Percentiles rank a stretch among this genome's conserved stretches.
Conservation (phyloP, 73 alveolate species). For the Strombidium stylifer region DNA sequence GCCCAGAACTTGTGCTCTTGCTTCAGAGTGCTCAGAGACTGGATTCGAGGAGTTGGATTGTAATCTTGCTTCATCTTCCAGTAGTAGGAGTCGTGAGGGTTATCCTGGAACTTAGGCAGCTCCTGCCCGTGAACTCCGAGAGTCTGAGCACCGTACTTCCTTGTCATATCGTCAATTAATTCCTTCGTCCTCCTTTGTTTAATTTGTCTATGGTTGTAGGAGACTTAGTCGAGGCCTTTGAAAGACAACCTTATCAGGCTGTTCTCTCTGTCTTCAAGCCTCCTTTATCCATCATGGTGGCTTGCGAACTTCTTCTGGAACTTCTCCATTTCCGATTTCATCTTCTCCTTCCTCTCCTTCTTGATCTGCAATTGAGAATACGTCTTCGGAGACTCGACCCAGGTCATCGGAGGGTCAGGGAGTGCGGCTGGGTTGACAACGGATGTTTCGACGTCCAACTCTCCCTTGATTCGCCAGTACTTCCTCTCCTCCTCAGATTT, state of each 20-base stretch:
- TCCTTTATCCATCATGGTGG: slow-evolving; percentile 6
- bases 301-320: slow-evolving; percentile 8
- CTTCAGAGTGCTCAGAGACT: slow-evolving; percentile 50
- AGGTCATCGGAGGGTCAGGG: slow-evolving; percentile 63
- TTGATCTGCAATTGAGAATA: slow-evolving; percentile 3
- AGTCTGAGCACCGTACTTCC: slow-evolving; percentile 22
- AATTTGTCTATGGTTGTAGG: neutral
- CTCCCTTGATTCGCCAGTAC: slow-evolving; percentile 45
- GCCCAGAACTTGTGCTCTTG: slow-evolving; percentile 50
- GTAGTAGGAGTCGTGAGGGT: slow-evolving; percentile 57
- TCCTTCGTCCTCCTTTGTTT: slow-evolving; percentile 21
- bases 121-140: slow-evolving; percentile 85
- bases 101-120: slow-evolving; percentile 63
- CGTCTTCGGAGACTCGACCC: slow-evolving; percentile 53
- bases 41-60: slow-evolving; percentile 54
- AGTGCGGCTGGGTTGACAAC: slow-evolving; percentile 41
- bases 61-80: slow-evolving; percentile 74
- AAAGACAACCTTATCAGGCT: slow-evolving; percentile 2
- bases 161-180: slow-evolving; percentile 21
- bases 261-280: slow-evolving; percentile 34
- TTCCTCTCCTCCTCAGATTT: slow-evolving; percentile 42
- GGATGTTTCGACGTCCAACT: slow-evolving; percentile 22
- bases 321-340: slow-evolving; percentile 5
- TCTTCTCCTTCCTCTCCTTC: slow-evolving; percentile 14
- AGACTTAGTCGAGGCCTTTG: neutral